These are phyloP conservation scores for Hypoxylon sp. DNA, from an alignment of 2,329 filamentous ascomycete species.

Conservation along the genomic window DNA sequence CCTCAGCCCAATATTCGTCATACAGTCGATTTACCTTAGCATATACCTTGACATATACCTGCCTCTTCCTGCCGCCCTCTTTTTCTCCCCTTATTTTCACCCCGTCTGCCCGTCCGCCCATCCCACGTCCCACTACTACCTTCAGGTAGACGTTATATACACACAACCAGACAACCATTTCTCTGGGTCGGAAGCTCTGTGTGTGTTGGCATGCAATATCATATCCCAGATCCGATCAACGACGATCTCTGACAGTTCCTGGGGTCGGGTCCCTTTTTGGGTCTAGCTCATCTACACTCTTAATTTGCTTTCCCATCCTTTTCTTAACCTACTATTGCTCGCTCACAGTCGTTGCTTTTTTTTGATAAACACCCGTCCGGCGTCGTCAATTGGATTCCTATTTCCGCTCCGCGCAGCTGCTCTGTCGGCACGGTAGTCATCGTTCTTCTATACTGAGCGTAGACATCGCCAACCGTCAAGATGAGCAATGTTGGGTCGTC, in stretches of 20 bases:
- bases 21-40: not conserved
- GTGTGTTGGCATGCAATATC: conserved; percentile 8
- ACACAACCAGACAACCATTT: not conserved
- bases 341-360: not conserved
- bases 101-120: no score
- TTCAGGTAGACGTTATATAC: no score
- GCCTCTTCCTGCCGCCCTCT: conserved; percentile 1
- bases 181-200: not conserved
- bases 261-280: conserved; percentile 26
- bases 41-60: not conserved
- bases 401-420: not conserved
- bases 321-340: not conserved
- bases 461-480: conserved; percentile 19
- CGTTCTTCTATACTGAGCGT: conserved; percentile 2
- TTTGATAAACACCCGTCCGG: conserved; percentile 6
- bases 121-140: no score
- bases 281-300: conserved; percentile 8
- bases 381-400: conserved; percentile 10
- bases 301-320: conserved; percentile 15
- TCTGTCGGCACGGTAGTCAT: not conserved
- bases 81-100: not conserved
- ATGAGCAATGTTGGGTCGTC: conserved; percentile 39
- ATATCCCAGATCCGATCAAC: conserved; percentile 25
- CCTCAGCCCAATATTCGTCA: conserved; percentile 7
- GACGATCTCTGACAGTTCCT: conserved; percentile 29